Base-by-base conservation (phyloP, 768 basidiomycete genomes). In the Kwoniella sp. region DNA sequence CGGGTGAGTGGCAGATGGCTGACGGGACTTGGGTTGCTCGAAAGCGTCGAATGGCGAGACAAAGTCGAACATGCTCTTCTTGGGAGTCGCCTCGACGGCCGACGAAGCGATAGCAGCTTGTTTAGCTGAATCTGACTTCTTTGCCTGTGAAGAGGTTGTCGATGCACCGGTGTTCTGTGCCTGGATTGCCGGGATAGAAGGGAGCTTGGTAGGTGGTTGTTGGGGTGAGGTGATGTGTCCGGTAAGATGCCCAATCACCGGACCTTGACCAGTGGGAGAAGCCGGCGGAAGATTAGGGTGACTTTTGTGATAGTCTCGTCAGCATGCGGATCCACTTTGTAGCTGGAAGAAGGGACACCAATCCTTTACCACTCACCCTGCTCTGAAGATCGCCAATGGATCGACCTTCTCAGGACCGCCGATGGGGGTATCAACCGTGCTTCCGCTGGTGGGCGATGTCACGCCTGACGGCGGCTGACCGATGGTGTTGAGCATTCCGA, bases 41-140 rank as follows among this genome's bases (percentile, higher is more conserved):
- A 77, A 77, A 7, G 64, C 76, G 37, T 73, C 73, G 53, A 77
- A 77, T 7, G 76, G 76, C 1, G 73, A 74, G 58, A 75, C 72
- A 52, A 77, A 77, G 59, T 74, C 70, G 69, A 77, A 77, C 47
- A 65, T 62, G 15, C 73, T 70, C 51, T 71, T 71, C 22, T 67
- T 58, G 22, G 66, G 60, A 17, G 58, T 54, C 22, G 59, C 38
- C 20, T 61, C 59, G 23, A 37, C 22, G 22, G 50, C 29, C 8
- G 48, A 15, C 15, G 50, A 22, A 61, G 7, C 59, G 22, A 41
- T 25, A 47, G 56, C 29, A 45, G 65, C 58, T 22, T 20, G 38
- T 31, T 55, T 41, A 23, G 51, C 58, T 20, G n/a, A 20, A 20
- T 66, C 52, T 9, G 55, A 23, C 20, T 58, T 38, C 34, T 58